phyloP scores from a whole-genome alignment of 495 filamentous ascomycete species.

The Aspergillus funiculosus region DNA sequence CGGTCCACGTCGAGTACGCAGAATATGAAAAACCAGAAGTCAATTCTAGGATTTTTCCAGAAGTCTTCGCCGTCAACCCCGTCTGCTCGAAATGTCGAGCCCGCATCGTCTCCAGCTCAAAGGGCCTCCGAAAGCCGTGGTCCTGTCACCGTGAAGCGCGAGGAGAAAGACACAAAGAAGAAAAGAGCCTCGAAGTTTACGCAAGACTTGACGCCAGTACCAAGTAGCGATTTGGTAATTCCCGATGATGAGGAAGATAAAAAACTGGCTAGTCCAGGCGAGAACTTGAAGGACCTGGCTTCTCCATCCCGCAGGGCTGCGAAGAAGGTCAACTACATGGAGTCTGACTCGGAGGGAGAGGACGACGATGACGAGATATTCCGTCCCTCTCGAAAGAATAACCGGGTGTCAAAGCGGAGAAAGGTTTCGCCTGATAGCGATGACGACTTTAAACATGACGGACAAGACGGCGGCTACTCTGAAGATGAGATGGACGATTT shows the following conservation, averaged over 20 bases:
- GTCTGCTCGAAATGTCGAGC: constrained; percentile 30
- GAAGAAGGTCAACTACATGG: constrained; percentile 43
- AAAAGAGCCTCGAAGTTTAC: constrained; percentile 39
- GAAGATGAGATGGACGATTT: constrained; percentile 81
- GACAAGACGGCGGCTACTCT: constrained; percentile 43
- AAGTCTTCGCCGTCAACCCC: constrained; percentile 52
- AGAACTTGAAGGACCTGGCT: constrained; percentile 19
- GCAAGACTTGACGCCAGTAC: constrained; percentile 62
- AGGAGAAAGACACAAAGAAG: constrained; percentile 27
- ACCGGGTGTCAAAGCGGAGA: constrained; percentile 44
- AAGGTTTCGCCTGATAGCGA: constrained; percentile 51
- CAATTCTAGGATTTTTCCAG: constrained; percentile 81
- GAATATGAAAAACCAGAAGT: constrained; percentile 66
- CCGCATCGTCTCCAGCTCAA: constrained; percentile 41
- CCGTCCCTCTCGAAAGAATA: constrained; percentile 36
- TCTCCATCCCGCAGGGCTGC: constrained; percentile 47
- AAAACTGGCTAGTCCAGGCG: constrained; percentile 23
- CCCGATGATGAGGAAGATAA: constrained; percentile 29
- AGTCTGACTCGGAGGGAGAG: constrained; percentile 49
- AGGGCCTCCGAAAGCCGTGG: constrained; percentile 31
- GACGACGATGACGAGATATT: constrained; percentile 52
- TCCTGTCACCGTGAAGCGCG: constrained; percentile 20
- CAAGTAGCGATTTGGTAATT: constrained; percentile 64
- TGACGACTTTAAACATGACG: constrained; percentile 63
- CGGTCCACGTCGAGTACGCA: constrained; percentile 42